Evolutionary conservation across 2,329 filamentous ascomycete species (phyloP), one percentile per base, ranked within the genome.

Genomic region (Dryadomyces quercivorus): DNA sequence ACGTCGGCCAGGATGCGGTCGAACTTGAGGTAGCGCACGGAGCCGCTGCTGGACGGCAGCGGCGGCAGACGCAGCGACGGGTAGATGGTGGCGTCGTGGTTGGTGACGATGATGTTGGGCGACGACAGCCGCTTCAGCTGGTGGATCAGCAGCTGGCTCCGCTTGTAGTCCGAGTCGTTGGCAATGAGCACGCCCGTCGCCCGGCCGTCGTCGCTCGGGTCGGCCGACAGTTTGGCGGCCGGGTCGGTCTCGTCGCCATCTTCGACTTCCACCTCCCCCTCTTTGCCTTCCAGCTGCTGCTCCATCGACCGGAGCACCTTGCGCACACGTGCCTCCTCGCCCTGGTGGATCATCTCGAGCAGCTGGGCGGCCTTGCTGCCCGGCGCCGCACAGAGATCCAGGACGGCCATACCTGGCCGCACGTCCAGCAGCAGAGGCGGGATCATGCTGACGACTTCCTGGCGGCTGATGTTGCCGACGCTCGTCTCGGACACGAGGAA

Each of bases 401-500:
- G 73, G 10, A 96, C 91, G 1, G 85, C 86, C 85, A 96, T 95
- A 53, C 91, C 88, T 5, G 93, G 91, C 62, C 82, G 82, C 51
- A 97, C 77, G 64, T 97, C 91, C 75, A 98, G 86, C 63, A 97
- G 76, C 62, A 97, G 78, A 26, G 93, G 93, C 26, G 93, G 93
- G 59, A 98, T 97, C 93, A 98, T 98, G 74, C 89, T 95, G 64
- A 98, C 93, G 47, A 95, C 86, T 72, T 98, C 93, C 70, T 98
- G 93, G 63, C 93, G 83, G 70, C 88, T 95, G 64, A 98, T 97
- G 69, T 97, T 98, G 63, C 93, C 93, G 21, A 97, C 90, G 55
- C 87, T 90, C 4, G 93, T 96, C 76, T 98, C 93, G 52, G 92
- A 94, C 51, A 98, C 93, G 51, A 98, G 78, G 74, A 96, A 98